Base-by-base conservation (phyloP, 148 eudicot genomes). In the Arctostaphylos glauca region DNA sequence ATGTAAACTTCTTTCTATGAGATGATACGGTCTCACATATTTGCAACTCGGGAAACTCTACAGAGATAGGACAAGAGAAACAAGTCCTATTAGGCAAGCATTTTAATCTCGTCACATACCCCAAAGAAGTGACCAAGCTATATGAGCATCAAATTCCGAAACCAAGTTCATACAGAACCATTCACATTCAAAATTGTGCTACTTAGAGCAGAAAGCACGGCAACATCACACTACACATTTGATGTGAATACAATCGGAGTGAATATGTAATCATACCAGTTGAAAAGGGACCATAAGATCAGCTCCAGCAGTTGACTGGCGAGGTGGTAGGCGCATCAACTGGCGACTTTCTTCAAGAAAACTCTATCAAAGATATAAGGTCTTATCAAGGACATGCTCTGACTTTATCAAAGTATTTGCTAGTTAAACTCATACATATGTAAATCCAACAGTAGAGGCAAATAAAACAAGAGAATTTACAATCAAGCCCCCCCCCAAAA, bases 221-320 rank as follows among this genome's bases (percentile, higher is more conserved):
- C 18, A 71, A 71, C 18, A 41, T 68, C 38, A 68, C 47, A 68
- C 72, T 13, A 13, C 10, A 41, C 76, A 46, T 73, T 44, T 0
- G 49, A 43, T 3, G 23, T 46, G 4, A 74, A 74, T 47, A 31
- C 25, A 74, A 4, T 49, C 10, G 38, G 19, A 16, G 3, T 31
- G 38, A 73, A 15, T 73, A 47, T 1, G 15, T 21, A 50, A 88
- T 83, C 83, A 79, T 90, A 94, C 99, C 91, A 92, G 87, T 85
- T 93, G 98, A 87, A 96, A 94, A n/a, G 99, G 98, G 80, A 96
- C 96, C 99, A 93, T 91, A n/a, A 96, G 98, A 92, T 96, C 99
- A 89, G 99, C 98, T 92, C 92, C 98, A 79, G 99, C 98, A 48
- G 98, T 92, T 79, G 99, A 92, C 68, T 96, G 99, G 72, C 99